Percentiles rank a stretch among this genome's conserved stretches.
Conservation (phyloP, 768 basidiomycete species). For the Trametes cinnabarina region DNA sequence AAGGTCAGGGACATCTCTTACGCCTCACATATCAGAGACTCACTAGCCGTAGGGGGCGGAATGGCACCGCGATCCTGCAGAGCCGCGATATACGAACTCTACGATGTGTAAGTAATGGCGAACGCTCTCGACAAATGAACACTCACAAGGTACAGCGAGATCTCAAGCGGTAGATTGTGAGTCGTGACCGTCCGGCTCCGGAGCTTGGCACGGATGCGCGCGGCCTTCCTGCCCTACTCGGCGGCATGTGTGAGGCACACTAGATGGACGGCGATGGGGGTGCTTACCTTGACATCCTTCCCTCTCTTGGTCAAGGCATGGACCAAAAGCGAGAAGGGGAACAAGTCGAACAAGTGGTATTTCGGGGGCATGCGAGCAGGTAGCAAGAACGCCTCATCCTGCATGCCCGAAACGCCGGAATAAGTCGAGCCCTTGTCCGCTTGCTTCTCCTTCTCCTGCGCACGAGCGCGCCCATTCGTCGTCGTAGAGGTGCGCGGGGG, state of each 20-base stretch:
- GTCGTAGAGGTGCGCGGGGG: slow-evolving; percentile 1
- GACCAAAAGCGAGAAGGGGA: slow-evolving; percentile 66
- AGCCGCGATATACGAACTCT: slow-evolving; percentile 68
- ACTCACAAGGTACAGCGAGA: slow-evolving; percentile 64
- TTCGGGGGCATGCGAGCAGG: slow-evolving; percentile 59
- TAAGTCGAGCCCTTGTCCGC: slow-evolving; percentile 20
- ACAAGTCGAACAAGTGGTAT: slow-evolving; percentile 60
- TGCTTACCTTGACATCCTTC: slow-evolving; percentile 39
- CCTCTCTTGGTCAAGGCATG: slow-evolving; percentile 45
- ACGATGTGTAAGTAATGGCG: slow-evolving; percentile 9
- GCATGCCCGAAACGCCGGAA: slow-evolving; percentile 14
- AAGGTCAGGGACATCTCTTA: not conserved
- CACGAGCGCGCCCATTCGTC: slow-evolving; percentile 10
- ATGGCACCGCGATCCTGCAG: slow-evolving; percentile 53
- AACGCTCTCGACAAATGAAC: not conserved
- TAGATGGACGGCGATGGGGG: not conserved
- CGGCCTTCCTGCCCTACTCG: slow-evolving; percentile 55
- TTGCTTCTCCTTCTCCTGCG: slow-evolving; percentile 8
- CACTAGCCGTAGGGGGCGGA: slow-evolving; percentile 63
- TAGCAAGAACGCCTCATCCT: slow-evolving; percentile 47
- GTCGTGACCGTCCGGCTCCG: slow-evolving; percentile 37
- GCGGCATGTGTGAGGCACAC: not conserved
- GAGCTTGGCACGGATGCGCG: slow-evolving; percentile 51
- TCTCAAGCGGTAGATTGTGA: slow-evolving; percentile 70
- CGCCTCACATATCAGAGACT: slow-evolving; percentile 24